Evolutionary conservation across 768 basidiomycete genomes (phyloP), one percentile per base, ranked within the genome.

Genomic region (Leccinum olivaceopallidum): DNA sequence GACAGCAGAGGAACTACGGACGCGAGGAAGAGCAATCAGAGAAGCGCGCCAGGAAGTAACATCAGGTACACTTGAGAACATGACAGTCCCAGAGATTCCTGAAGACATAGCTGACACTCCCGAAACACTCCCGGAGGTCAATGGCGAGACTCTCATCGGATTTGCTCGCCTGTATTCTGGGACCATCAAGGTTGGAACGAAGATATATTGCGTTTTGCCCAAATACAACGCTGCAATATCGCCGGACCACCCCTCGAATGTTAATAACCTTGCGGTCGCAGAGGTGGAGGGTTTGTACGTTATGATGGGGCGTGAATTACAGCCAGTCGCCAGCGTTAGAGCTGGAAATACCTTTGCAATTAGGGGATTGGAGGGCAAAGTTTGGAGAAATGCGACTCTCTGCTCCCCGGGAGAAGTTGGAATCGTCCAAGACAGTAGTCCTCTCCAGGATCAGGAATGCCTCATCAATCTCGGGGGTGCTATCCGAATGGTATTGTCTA

Each of bases 241-340:
- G 5, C 87, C 91, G 0, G 77, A 77, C 12, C 87, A 95, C 67
- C 83, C 87, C 7, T 70, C 74, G 34, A 98, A 98, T 75, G 75
- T 73, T 14, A 85, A 83, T 62, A 83, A 90, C 68, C 65, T 95
- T 48, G 70, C 82, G 24, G 75, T 78, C 9, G 81, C 87, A 24
- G 79, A 78, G n/a, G 84, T 95, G 14, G 83, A 86, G 59, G 87
- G 85, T 6, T 74, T 99, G 55, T 99, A 98, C 74, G 84, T 90
- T 53, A 98, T 99, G 94, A 98, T 99, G 97, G 97, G 97, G 3
- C 79, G 93, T 48, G 95, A 98, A 69, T 80, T 99, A n/a, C 86
- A 92, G 0, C 80, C 88, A 0, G 92, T 96, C 3, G 80, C 90
- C 22, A 80, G 79, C 61, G 95, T 98, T 1, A 83, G 83, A 32